Conservation (phyloP, 805 yeast genomes). For the Ogataea saltuana region DNA sequence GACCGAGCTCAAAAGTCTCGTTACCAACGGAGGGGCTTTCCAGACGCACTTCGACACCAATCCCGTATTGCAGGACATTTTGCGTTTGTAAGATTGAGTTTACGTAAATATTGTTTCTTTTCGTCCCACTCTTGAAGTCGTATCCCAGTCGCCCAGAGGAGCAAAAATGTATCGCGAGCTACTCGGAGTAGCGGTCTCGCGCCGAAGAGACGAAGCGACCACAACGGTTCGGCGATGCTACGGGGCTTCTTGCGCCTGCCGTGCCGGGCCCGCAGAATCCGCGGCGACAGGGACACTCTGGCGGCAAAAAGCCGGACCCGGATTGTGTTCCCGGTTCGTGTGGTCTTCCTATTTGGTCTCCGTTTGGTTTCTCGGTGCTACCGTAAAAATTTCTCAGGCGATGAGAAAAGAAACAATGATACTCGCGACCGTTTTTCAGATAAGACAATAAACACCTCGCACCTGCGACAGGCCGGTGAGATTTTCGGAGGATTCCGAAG, state of each 20-base stretch:
- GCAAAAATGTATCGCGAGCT: neutral
- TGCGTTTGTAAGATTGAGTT: constrained; percentile 26
- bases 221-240: too few relatives aligned
- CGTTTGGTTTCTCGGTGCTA: neutral
- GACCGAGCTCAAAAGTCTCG: constrained; percentile 39
- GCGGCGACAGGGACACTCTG: too few relatives aligned
- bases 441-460: constrained; percentile 11
- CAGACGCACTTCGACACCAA: constrained; percentile 16
- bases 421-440: constrained; percentile 4
- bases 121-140: too few relatives aligned
- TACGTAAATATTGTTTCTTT: too few relatives aligned
- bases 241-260: too few relatives aligned
- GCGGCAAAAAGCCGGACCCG: too few relatives aligned
- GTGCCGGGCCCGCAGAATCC: too few relatives aligned
- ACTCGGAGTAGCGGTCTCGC: neutral
- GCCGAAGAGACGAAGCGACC: too few relatives aligned
- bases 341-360: too few relatives aligned
- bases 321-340: too few relatives aligned
- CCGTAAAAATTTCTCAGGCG: neutral
- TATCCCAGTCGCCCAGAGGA: neutral
- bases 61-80: constrained; percentile 27
- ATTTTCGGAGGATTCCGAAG: constrained; percentile 10
- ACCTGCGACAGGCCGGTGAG: constrained; percentile 1
- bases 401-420: constrained; percentile 14
- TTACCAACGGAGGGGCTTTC: constrained; percentile 25